Percentiles rank a stretch among this genome's conserved stretches.
Evolutionary conservation across 2,329 filamentous ascomycete genomes (phyloP).

Genomic region (Ascocoryne sarcoides): DNA sequence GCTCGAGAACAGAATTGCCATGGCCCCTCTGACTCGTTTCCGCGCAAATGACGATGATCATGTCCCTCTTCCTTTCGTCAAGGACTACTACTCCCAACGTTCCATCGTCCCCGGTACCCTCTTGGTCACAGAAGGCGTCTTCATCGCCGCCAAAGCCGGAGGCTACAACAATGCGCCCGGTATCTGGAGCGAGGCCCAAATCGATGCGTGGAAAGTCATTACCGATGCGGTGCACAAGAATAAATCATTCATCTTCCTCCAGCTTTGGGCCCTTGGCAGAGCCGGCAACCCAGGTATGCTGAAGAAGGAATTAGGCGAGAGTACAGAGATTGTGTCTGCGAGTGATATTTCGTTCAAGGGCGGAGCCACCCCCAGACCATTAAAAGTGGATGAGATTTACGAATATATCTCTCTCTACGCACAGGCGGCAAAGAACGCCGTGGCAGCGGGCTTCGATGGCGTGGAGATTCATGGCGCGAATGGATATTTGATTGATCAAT

Average conservation of each 20-base stretch:
- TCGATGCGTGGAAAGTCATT: slow-evolving; percentile 48
- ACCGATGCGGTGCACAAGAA: slow-evolving; percentile 51
- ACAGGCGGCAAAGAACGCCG: slow-evolving; percentile 34
- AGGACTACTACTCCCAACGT: slow-evolving; percentile 46
- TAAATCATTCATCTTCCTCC: slow-evolving; percentile 47
- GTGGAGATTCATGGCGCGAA: slow-evolving; percentile 34
- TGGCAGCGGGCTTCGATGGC: slow-evolving; percentile 47
- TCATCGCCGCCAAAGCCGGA: slow-evolving; percentile 37
- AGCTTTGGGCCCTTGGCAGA: slow-evolving; percentile 53
- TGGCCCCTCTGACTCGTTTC: slow-evolving; percentile 50
- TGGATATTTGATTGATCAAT: slow-evolving; percentile 29
- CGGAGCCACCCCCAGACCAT: slow-evolving; percentile 17
- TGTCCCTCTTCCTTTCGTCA: slow-evolving; percentile 35
- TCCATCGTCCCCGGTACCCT: slow-evolving; percentile 42
- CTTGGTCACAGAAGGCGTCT: slow-evolving; percentile 46
- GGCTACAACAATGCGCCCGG: slow-evolving; percentile 44
- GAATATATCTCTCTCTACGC: slow-evolving; percentile 30
- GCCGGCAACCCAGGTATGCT: slow-evolving; percentile 15
- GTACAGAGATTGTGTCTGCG: slow-evolving; percentile 12
- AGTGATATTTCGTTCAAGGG: slow-evolving; percentile 21
- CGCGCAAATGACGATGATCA: slow-evolving; percentile 37
- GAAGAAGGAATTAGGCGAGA: slow-evolving; percentile 18
- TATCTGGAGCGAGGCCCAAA: slow-evolving; percentile 43
- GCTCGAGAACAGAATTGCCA: slow-evolving; percentile 38
- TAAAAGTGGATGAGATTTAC: slow-evolving; percentile 33